Conservation (phyloP, 805 yeast genomes). For the Candida qinlingensis region DNA sequence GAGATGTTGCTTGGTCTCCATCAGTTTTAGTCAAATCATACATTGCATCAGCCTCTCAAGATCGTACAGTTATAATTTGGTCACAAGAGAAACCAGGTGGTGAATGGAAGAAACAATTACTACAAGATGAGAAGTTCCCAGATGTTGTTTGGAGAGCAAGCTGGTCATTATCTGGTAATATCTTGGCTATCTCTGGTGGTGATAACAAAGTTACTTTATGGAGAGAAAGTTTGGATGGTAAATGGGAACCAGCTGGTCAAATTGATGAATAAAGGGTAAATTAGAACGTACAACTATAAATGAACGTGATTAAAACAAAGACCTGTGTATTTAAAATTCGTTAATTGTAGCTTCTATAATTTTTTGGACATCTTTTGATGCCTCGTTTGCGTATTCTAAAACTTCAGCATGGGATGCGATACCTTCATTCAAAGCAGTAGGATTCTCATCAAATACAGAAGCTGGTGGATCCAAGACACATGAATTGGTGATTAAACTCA, state of each 20-base stretch:
- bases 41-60: slow-evolving; percentile 96
- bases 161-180: slow-evolving; percentile 95
- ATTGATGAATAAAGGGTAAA: slow-evolving; percentile 59
- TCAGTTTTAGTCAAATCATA: slow-evolving; percentile 80
- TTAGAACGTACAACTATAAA: neutral
- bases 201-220: slow-evolving; percentile 94
- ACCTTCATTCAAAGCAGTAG: slow-evolving; percentile 55
- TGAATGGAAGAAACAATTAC: slow-evolving; percentile 75
- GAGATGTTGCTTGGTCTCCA: slow-evolving; percentile 99
- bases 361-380: slow-evolving; percentile 73
- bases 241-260: slow-evolving; percentile 97
- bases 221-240: slow-evolving; percentile 90
- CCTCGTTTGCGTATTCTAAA: slow-evolving; percentile 70
- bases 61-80: slow-evolving; percentile 93
- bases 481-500: slow-evolving; percentile 81
- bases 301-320: no score
- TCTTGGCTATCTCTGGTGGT: slow-evolving; percentile 92
- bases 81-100: slow-evolving; percentile 65
- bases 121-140: slow-evolving; percentile 80
- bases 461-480: slow-evolving; percentile 69
- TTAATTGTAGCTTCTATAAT: slow-evolving; percentile 61
- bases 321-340: slow-evolving; percentile 17
- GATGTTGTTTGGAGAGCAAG: slow-evolving; percentile 98
- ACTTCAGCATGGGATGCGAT: slow-evolving; percentile 94
- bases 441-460: slow-evolving; percentile 52